phyloP scores from a whole-genome alignment of 371 early-diverging fungal species.

The Mucor plumbeus region DNA sequence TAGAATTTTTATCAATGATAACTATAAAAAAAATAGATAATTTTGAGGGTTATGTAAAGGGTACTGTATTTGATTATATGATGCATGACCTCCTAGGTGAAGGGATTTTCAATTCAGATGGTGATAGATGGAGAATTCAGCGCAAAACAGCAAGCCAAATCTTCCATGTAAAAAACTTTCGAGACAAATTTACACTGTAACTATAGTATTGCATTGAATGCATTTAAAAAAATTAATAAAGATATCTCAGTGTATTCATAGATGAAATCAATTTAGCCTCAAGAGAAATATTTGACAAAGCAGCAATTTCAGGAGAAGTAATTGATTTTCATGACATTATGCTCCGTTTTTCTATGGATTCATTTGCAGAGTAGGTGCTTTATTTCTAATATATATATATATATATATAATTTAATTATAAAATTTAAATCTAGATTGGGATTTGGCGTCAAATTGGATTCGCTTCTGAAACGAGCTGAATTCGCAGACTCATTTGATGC shows the following conservation, averaged over 20 bases:
- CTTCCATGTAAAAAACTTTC: slow-evolving; percentile 56
- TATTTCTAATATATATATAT: too few species aligned
- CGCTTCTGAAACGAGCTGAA: slow-evolving; percentile 21
- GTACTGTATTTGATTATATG: slow-evolving; percentile 35
- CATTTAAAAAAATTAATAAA: too few species aligned
- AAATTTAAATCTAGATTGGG: slow-evolving; percentile 19
- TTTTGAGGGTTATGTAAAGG: slow-evolving; percentile 50
- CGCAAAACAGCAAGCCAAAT: slow-evolving; percentile 50
- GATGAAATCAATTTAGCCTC: slow-evolving; percentile 44
- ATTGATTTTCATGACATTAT: slow-evolving; percentile 57
- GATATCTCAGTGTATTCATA: slow-evolving; percentile 49
- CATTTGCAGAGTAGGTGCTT: slow-evolving; percentile 56
- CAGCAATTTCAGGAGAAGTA: slow-evolving; percentile 26
- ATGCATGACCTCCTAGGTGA: slow-evolving; percentile 44
- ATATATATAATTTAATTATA: too few species aligned
- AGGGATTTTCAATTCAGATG: slow-evolving; percentile 56
- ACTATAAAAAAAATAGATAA: slow-evolving; percentile 28
- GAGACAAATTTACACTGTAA: slow-evolving; percentile 50
- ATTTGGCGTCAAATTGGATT: slow-evolving; percentile 43
- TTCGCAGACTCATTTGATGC: slow-evolving; percentile 62
- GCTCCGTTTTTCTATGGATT: slow-evolving; percentile 60
- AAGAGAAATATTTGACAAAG: slow-evolving; percentile 41
- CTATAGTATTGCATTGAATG: not conserved
- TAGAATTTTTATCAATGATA: too few species aligned
- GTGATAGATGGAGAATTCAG: slow-evolving; percentile 44